These are phyloP conservation scores for Zoysia pacifica DNA, from an alignment of 176 grass and related monocot genomes.

Conservation along the genomic window DNA sequence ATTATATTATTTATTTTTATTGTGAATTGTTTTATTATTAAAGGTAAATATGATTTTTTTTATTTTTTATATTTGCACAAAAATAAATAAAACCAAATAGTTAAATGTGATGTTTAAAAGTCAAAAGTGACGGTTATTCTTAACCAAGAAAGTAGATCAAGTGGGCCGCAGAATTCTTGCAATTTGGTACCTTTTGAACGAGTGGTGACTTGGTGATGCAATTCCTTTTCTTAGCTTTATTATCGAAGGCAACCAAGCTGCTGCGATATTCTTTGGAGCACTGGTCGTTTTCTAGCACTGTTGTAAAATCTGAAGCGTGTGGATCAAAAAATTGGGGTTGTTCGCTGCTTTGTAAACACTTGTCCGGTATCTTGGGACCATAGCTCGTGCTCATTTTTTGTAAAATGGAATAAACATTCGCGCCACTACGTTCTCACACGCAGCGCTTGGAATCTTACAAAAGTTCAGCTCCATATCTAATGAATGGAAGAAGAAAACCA, in stretches of 20 bases:
- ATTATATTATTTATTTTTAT: no score
- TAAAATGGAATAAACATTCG: no score
- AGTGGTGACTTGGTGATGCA: constrained; percentile 16
- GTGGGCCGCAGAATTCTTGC: neutral
- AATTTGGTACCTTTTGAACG: neutral
- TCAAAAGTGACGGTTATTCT: no score
- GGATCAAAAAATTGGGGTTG: neutral
- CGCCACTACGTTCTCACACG: no score
- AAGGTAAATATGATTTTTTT: no score
- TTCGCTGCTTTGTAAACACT: constrained; percentile 2
- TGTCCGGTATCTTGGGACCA: neutral
- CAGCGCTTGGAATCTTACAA: no score
- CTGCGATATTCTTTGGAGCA: neutral
- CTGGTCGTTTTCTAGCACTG: neutral
- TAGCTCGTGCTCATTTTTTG: neutral
- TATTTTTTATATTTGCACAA: no score
- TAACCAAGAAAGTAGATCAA: neutral
- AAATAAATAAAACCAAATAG: no score
- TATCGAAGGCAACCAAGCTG: neutral
- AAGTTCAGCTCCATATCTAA: no score
- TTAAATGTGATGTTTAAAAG: no score
- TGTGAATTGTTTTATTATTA: no score
- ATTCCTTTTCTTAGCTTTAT: neutral
- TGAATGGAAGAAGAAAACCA: no score
- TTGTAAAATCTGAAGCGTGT: neutral